Evolutionary conservation across 2,329 filamentous ascomycete genomes (phyloP).

Genomic region (Ceratocystis harringtonii): DNA sequence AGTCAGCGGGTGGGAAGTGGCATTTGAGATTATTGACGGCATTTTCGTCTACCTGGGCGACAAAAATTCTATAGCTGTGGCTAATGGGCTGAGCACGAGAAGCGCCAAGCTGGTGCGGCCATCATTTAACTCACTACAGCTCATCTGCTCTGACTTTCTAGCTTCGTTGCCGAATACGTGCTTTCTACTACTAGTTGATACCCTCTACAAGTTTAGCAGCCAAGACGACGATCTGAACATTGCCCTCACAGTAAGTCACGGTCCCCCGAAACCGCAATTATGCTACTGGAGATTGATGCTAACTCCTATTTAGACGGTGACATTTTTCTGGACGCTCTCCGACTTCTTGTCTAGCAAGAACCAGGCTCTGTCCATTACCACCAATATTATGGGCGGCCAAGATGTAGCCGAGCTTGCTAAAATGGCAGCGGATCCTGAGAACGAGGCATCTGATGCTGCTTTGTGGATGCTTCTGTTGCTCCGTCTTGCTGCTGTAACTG

Average conservation of each 20-base stretch:
- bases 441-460: conserved; percentile 50
- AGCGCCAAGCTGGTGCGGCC: conserved; percentile 68
- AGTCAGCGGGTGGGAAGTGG: conserved; percentile 67
- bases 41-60: conserved; percentile 44
- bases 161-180: conserved; percentile 54
- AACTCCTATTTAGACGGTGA: conserved; percentile 49
- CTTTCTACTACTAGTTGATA: conserved; percentile 66
- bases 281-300: conserved; percentile 5
- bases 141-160: conserved; percentile 91
- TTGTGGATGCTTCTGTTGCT: conserved; percentile 67
- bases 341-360: conserved; percentile 60
- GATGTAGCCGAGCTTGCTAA: conserved; percentile 37
- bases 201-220: conserved; percentile 74
- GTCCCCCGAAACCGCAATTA: neutral
- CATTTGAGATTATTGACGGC: conserved; percentile 72
- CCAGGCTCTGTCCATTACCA: conserved; percentile 41
- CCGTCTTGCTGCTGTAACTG: conserved; percentile 54
- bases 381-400: conserved; percentile 38
- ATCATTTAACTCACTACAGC: conserved; percentile 76
- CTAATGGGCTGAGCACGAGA: conserved; percentile 33
- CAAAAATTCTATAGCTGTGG: conserved; percentile 22
- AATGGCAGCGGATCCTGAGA: conserved; percentile 43
- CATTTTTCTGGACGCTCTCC: conserved; percentile 90
- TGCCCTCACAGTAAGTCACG: conserved; percentile 59
- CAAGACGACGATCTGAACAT: conserved; percentile 92